These are phyloP conservation scores for Camelina hispida DNA, from an alignment of 345 rosid genomes.

Conservation along the genomic window DNA sequence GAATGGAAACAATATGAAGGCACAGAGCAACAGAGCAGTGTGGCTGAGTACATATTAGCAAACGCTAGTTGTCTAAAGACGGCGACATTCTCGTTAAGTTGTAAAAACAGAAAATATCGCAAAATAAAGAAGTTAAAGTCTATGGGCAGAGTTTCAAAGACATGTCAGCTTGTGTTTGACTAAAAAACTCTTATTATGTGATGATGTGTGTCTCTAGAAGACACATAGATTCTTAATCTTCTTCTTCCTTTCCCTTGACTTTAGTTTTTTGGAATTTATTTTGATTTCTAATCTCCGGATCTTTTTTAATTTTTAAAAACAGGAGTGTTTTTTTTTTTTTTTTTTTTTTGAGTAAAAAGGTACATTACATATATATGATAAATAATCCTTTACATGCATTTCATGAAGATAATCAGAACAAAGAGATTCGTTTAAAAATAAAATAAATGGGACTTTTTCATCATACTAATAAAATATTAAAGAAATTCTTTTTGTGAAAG, in stretches of 20 bases:
- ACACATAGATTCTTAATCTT: neutral
- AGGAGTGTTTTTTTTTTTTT: neutral
- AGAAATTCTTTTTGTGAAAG: no score
- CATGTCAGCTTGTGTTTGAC: slow-evolving; percentile 3
- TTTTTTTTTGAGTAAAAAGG: neutral
- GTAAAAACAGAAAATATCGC: neutral
- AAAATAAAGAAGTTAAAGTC: slow-evolving; percentile 10
- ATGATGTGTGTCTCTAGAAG: neutral
- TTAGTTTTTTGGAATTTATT: neutral
- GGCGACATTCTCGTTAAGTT: slow-evolving; percentile 19
- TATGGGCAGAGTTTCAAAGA: slow-evolving; percentile 21
- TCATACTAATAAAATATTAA: neutral
- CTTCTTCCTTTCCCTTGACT: neutral
- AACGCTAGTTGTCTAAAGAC: slow-evolving; percentile 27
- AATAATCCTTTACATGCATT: neutral
- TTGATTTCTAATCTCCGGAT: slow-evolving; percentile 5
- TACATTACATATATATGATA: neutral
- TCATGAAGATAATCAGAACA: slow-evolving; percentile 1
- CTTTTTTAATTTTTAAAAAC: neutral
- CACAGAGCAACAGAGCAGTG: slow-evolving; percentile 17
- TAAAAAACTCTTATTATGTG: slow-evolving; percentile 18
- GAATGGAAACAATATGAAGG: slow-evolving; percentile 34
- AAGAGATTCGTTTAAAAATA: neutral
- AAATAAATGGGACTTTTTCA: neutral
- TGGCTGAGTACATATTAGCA: slow-evolving; percentile 32